Evolutionary conservation across 2,329 filamentous ascomycete genomes (phyloP).

Genomic region (Pezicula radicicola): DNA sequence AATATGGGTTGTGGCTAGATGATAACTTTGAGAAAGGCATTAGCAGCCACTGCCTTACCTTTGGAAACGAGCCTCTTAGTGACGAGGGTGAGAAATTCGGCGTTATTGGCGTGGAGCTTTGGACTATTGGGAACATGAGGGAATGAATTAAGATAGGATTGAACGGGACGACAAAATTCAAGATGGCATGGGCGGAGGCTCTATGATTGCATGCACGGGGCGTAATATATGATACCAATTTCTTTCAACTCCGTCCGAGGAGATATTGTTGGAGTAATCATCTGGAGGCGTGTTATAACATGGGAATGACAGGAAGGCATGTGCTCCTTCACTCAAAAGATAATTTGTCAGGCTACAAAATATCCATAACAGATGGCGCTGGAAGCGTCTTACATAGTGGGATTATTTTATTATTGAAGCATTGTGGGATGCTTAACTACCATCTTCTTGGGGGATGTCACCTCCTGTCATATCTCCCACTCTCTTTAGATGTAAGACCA

Average conservation of each 20-base stretch:
- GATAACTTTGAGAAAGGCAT: constrained; percentile 80
- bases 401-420: too few species aligned
- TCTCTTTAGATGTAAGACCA: constrained; percentile 60
- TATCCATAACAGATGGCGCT: too few species aligned
- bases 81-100: constrained; percentile 92
- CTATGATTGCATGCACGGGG: background rate
- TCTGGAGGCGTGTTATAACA: too few species aligned
- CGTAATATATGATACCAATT: background rate
- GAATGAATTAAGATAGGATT: background rate
- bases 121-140: constrained; percentile 69
- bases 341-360: too few species aligned
- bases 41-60: constrained; percentile 81
- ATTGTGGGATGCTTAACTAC: too few species aligned
- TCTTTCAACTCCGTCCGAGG: background rate
- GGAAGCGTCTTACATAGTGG: too few species aligned
- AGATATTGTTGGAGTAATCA: too few species aligned
- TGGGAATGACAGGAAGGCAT: too few species aligned
- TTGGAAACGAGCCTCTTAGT: constrained; percentile 90
- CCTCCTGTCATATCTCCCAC: constrained; percentile 23
- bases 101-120: constrained; percentile 86
- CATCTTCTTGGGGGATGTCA: background rate
- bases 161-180: background rate
- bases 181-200: background rate
- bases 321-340: too few species aligned
- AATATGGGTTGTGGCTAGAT: constrained; percentile 92